phyloP scores from a whole-genome alignment of 2,329 filamentous ascomycete genomes.

The Hypoxylon sp. region DNA sequence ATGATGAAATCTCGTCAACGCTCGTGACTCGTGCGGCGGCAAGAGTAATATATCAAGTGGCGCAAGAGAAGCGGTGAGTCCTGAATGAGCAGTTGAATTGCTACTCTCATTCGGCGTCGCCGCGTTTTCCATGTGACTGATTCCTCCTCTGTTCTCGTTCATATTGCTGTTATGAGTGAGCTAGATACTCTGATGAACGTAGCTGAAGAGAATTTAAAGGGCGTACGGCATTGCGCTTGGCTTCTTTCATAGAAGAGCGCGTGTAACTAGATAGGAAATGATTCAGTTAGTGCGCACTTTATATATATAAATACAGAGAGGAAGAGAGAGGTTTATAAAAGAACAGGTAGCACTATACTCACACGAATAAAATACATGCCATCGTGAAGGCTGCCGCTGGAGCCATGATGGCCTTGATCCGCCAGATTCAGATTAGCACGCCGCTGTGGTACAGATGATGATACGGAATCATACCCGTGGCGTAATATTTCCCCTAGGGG shows the following conservation, averaged over 20 bases:
- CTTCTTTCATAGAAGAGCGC: conserved; percentile 46
- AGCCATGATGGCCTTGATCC: conserved; percentile 45
- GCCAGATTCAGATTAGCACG: conserved; percentile 18
- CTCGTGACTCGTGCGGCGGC: conserved; percentile 7
- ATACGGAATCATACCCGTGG: conserved; percentile 40
- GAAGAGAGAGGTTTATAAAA: background rate
- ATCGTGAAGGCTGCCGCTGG: conserved; percentile 48
- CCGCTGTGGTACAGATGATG: background rate
- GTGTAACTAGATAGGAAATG: conserved; percentile 37
- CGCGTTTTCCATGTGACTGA: conserved; percentile 21
- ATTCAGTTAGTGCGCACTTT: conserved; percentile 17
- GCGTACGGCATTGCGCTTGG: conserved; percentile 46
- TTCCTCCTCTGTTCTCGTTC: conserved; percentile 40
- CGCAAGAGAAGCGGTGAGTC: conserved; percentile 31
- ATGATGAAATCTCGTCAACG: conserved; percentile 11
- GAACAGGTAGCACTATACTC: background rate
- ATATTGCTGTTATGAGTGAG: conserved; percentile 41
- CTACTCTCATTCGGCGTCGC: conserved; percentile 10
- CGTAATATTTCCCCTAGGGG: conserved; percentile 44
- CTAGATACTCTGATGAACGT: background rate
- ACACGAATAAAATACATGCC: conserved; percentile 47
- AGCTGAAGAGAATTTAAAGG: background rate
- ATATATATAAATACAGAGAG: too few species aligned
- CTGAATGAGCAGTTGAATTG: background rate
- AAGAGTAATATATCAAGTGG: conserved; percentile 17